Evolutionary conservation across 2,329 filamentous ascomycete species (phyloP), one percentile per base, ranked within the genome.

Genomic region (Xylaria sp.): DNA sequence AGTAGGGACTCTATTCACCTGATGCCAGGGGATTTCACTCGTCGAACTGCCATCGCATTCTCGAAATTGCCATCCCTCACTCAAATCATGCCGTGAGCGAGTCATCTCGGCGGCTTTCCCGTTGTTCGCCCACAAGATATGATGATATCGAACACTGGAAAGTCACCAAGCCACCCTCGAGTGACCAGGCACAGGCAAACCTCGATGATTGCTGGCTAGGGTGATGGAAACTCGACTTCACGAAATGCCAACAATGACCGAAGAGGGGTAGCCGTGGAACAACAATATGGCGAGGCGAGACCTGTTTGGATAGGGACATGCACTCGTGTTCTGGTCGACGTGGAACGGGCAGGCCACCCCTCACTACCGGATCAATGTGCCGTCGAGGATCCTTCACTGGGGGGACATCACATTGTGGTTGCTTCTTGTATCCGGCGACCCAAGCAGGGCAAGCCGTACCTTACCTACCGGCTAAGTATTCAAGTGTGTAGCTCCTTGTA

Each of bases 1-100:
- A 23, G 70, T 77, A 33, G 77, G 77, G 13, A 79, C 68, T 1
- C 61, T 70, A 15, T 64, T 54, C 2, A 77, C 76, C 0, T 75
- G 71, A 8, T 76, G 66, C 77, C 77, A 79, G 33, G 63, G 47
- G 41, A 62, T 59, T 10, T 54, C 44, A 41, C 15, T 23, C n/a
- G 52, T 49, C 11, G 47, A 35, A 35, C n/a, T 29, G n/a, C 33
- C 53, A n/a, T 49, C 19, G 31, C 46, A 15, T 21, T 66, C 64
- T 38, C 58, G 55, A 33, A 62, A 60, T 25, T 62, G 33, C 64
- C 64, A 66, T 35, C 58, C 62, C 8, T 37, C 5, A 19, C 27
- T 48, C 37, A 66, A 21, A 29, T 62, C 40, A 31, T 47, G 31
- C 27, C 61, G 58, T 38, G 46, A 46, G 31, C 47, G 35, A 48